Base-by-base conservation (phyloP, 2,329 filamentous ascomycete genomes). In the Cladorrhinum sp. region DNA sequence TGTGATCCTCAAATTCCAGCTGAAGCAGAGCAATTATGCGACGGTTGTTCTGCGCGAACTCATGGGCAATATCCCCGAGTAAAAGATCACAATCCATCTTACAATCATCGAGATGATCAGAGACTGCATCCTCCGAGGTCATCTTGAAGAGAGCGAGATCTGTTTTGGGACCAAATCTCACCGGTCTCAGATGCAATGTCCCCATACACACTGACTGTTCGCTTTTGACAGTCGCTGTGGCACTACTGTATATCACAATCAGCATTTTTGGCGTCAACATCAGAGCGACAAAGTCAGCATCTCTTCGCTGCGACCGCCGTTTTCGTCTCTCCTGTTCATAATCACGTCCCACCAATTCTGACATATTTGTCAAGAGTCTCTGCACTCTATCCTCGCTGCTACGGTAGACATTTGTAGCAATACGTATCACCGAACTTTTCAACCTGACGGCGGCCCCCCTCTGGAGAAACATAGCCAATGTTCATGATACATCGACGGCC, bases 31-130 rank as follows among this genome's bases (percentile, higher is more conserved):
- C 68, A 75, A 74, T 66, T 76, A 76, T 50, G 74, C 74, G 1
- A 76, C 74, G 14, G 67, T 76, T 58, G 73, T 74, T 21, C 68
- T 76, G 23, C 72, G 74, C 1, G 74, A 75, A 66, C 71, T 75
- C 50, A 69, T 68, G 67, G 67, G 67, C 54, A 65, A 64, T n/a
- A 58, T 54, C 7, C 57, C 52, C 10, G 66, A 68, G 58, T 55
- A 64, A 23, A 26, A 18, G n/a, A 21, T 9, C 42, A 8, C 36
- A n/a, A 42, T 16, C 36, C 3, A 7, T 30, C 16, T 42, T 16
- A 14, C 10, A 7, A 14, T 18, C 2, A 46, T 21, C 3, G 18
- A 46, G n/a, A 46, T 46, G 42, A 20, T 12, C 16, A 46, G 7
- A 3, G 10, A 46, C 18, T 46, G n/a, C 7, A 46, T 46, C n/a